Conservation (phyloP, 2,329 filamentous ascomycete genomes). For the Beauveria sp. region DNA sequence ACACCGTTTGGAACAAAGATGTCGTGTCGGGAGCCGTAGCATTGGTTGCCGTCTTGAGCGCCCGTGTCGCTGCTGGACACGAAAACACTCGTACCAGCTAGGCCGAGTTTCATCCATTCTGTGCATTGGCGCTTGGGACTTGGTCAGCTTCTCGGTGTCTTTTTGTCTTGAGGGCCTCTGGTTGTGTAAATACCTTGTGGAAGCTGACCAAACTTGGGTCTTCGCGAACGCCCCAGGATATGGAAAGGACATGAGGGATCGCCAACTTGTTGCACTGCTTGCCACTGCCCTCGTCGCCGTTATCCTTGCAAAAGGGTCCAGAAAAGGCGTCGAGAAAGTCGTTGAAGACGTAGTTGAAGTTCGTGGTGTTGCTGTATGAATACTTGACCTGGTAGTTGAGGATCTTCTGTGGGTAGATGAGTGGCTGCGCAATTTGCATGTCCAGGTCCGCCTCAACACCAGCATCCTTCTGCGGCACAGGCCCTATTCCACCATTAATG, state of each 20-base stretch:
- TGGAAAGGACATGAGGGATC: constrained; percentile 25
- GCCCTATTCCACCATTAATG: constrained; percentile 27
- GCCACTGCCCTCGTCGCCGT: constrained; percentile 18
- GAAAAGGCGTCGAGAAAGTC: constrained; percentile 32
- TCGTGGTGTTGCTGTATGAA: background rate
- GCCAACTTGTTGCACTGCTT: constrained; percentile 17
- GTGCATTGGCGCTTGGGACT: constrained; percentile 27
- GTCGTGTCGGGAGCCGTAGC: background rate
- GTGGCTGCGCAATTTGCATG: constrained; percentile 38
- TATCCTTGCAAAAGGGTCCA: constrained; percentile 38
- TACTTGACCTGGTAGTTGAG: constrained; percentile 14
- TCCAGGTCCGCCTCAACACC: constrained; percentile 39
- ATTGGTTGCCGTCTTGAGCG: constrained; percentile 20
- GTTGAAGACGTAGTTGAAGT: constrained; percentile 30
- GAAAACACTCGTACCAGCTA: constrained; percentile 34
- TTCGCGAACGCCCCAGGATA: constrained; percentile 43
- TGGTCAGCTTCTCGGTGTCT: background rate
- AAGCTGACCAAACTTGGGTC: background rate
- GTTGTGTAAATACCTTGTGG: background rate
- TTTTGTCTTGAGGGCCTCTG: background rate
- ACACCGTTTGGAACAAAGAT: constrained; percentile 26
- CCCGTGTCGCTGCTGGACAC: constrained; percentile 34
- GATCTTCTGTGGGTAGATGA: constrained; percentile 44
- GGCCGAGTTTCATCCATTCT: constrained; percentile 38
- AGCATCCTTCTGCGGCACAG: constrained; percentile 14